Evolutionary conservation across 495 filamentous ascomycete species (phyloP), one percentile per base, ranked within the genome.

Genomic region (Aspergillus sclerotiicarbonarius): DNA sequence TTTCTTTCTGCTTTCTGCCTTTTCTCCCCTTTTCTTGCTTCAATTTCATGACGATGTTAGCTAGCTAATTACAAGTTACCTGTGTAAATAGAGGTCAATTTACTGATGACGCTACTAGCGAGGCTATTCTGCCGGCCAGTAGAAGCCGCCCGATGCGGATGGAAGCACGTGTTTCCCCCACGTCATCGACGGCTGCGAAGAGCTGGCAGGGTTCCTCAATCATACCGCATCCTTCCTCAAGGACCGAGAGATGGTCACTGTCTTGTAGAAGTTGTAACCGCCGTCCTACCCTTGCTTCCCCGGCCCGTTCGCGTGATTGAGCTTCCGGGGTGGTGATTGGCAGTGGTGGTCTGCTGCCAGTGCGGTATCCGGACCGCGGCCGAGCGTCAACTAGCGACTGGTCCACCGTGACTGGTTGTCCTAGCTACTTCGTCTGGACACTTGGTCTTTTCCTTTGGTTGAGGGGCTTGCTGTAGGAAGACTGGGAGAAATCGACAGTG

Each of bases 151-250:
- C 54, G 53, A 60, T 57, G 39, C 52, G 33, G 58, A 59, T 63
- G 51, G 54, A 59, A 59, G 59, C 64, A 67, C 64, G 67, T 72
- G 66, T 64, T 59, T 33, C 16, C 56, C 51, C 62, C 63, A 68
- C 69, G 68, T 71, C 71, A 72, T 68, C 21, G 39, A 48, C 37
- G n/a, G 9, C 13, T 41, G 1, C 5, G 5, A 5, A 15, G 37
- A 12, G 12, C n/a, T 12, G 13, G 37, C 12, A 12, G 13, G 12
- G 33, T 2, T 35, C 3, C 33, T 9, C 3, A 9, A 13, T n/a
- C n/a, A n/a, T n/a, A n/a, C n/a, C n/a, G n/a, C n/a, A n/a, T n/a
- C n/a, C n/a, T n/a, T n/a, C n/a, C 8, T 13, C 33, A 9, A 35
- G 33, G 33, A 9, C 13, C 3, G 33, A 35, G 33, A 9, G 33